phyloP scores from a whole-genome alignment of 352 stramenopile genomes.

The Globisporangium perplexum region DNA sequence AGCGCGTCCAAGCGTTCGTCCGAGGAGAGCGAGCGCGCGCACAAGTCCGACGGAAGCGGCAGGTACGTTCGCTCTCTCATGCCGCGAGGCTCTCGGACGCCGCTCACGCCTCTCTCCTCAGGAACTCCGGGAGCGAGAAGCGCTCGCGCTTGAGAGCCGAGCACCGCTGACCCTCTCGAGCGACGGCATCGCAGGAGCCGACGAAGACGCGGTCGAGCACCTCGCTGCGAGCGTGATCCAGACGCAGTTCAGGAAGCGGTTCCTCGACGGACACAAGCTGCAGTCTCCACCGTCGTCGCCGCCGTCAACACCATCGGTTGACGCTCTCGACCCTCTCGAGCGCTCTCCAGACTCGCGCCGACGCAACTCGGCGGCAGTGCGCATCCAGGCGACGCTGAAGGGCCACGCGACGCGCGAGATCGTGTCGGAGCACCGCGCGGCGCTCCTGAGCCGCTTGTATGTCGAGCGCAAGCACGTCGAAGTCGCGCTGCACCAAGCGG shows the following conservation, averaged over 20 bases:
- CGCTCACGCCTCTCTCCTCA: neutral
- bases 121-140: constrained; percentile 12
- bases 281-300: neutral
- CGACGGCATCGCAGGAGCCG: constrained; percentile 3
- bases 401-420: constrained; percentile 17
- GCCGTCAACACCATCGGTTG: neutral
- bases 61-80: neutral
- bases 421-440: constrained; percentile 21
- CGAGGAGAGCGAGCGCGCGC: constrained; percentile 23
- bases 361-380: constrained; percentile 18
- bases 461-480: constrained; percentile 53
- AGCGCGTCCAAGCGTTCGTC: constrained; percentile 27
- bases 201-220: constrained; percentile 27
- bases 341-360: neutral
- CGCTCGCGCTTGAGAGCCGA: constrained; percentile 19
- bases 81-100: neutral
- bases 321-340: neutral
- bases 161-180: constrained; percentile 4
- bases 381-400: constrained; percentile 35
- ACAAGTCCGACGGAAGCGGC: constrained; percentile 7
- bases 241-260: constrained; percentile 20
- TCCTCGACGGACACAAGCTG: neutral
- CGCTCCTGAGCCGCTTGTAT: constrained; percentile 47
- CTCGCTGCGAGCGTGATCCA: constrained; percentile 39
- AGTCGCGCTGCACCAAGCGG: constrained; percentile 34